phyloP scores from a whole-genome alignment of 1,284 basidiomycete species.

The Lentinula novae-zelandiae region DNA sequence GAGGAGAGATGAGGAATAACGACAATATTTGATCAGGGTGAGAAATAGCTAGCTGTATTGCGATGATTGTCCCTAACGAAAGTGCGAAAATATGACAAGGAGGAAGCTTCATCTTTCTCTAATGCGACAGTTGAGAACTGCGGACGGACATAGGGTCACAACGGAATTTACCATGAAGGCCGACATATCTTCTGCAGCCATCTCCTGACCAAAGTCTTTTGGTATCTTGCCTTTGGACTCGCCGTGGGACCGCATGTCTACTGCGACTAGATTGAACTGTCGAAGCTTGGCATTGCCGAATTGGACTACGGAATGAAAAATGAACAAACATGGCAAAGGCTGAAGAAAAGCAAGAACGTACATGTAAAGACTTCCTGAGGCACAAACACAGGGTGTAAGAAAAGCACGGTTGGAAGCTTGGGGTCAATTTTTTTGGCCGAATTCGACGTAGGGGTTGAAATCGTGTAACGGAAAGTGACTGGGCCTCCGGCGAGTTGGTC shows the following conservation, averaged over 20 bases:
- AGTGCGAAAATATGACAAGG: constrained; percentile 36
- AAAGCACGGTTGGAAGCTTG: constrained; percentile 9
- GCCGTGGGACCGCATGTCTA: constrained; percentile 15
- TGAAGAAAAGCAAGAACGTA: constrained; percentile 17
- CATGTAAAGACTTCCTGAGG: constrained; percentile 30
- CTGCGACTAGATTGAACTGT: constrained; percentile 15
- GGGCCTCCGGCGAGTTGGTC: constrained; percentile 18
- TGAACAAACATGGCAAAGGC: not conserved
- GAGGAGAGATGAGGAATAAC: constrained; percentile 34
- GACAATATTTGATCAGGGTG: constrained; percentile 32
- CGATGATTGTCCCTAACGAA: constrained; percentile 32
- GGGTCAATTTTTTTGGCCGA: constrained; percentile 10
- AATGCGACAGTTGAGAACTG: too few species aligned
- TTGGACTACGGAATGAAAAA: constrained; percentile 5
- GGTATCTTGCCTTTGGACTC: constrained; percentile 10
- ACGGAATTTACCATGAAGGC: constrained; percentile 12
- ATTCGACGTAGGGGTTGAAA: constrained; percentile 3
- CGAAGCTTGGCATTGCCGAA: constrained; percentile 14
- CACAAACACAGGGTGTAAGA: constrained; percentile 21
- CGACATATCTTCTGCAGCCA: constrained; percentile 15
- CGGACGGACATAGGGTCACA: too few species aligned
- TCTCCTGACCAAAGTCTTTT: constrained; percentile 8
- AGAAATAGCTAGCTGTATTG: constrained; percentile 28
- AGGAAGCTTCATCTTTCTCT: constrained; percentile 19
- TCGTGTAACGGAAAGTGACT: constrained; percentile 9